Evolutionary conservation across 2,329 filamentous ascomycete species (phyloP), one percentile per base, ranked within the genome.

Genomic region (Aspergillus ochraceoroseus): DNA sequence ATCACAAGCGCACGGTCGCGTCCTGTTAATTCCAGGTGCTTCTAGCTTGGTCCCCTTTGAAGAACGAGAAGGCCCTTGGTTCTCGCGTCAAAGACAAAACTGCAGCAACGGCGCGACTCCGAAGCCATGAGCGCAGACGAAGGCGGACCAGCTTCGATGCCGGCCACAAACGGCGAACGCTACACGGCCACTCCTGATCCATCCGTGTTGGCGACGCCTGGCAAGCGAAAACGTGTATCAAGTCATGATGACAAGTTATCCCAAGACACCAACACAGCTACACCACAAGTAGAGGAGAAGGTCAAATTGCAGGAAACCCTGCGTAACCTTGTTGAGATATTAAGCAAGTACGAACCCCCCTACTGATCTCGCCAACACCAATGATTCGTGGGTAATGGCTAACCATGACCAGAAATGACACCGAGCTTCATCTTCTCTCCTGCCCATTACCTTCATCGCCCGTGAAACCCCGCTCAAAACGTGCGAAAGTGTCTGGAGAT

Each of bases 371-470:
- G 7, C 9, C 5, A 32, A 13, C 17, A 13, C 18, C 34, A 23
- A 14, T 23, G 17, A 32, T 18, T 35, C 32, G 17, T 15, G 28
- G 22, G 37, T 35, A 30, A 44, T 38, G 25, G 40, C 49, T 64
- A 41, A 63, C 49, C 33, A 43, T 32, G 43, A 35, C 8, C 41
- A 71, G 68, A 41, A 61, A 66, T 48, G 67, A 70, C 48, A 55
- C 62, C n/a, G 65, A 66, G 31, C 61, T 69, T n/a, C 62, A 64
- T 19, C 57, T 70, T 34, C 57, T 71, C 9, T 64, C 63, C 35
- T 63, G 59, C 37, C 63, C 66, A 27, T 51, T 70, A 29, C 58
- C 62, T 12, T 48, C 55, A 8, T 58, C 63, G 12, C 52, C 56
- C 4, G 48, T 59, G 23, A 67, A 68, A 50, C 67, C 66, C 27